Evolutionary conservation across 495 filamentous ascomycete species (phyloP).

Genomic region (Tuber aestivum): DNA sequence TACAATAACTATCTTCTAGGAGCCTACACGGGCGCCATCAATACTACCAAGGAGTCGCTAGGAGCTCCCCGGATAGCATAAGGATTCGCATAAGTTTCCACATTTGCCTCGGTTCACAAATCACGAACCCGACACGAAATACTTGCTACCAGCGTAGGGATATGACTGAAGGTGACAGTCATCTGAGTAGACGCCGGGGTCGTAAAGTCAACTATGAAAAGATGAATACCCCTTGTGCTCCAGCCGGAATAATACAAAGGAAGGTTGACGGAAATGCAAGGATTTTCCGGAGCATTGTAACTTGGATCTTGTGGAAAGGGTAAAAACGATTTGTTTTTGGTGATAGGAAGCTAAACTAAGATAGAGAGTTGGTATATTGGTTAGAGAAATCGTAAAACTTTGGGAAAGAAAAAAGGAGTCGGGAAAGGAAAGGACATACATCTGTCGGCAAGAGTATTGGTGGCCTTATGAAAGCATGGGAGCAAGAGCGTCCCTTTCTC

Average conservation of each 20-base stretch:
- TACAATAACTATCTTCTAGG: not conserved
- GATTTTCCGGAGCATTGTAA: conserved; percentile 51
- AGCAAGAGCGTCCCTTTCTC: too few species aligned
- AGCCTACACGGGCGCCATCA: conserved; percentile 15
- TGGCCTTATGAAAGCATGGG: conserved; percentile 46
- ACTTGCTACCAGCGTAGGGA: conserved; percentile 13
- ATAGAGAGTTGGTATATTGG: conserved; percentile 40
- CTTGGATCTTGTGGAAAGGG: conserved; percentile 58
- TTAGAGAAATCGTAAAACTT: not conserved
- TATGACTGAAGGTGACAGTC: conserved; percentile 18
- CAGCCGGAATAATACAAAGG: conserved; percentile 58
- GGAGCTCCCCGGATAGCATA: conserved; percentile 13
- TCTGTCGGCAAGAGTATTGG: conserved; percentile 55
- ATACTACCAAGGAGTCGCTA: conserved; percentile 19
- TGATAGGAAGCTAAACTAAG: conserved; percentile 49
- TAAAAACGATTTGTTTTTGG: conserved; percentile 56
- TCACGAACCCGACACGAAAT: conserved; percentile 26
- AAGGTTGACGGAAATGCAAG: conserved; percentile 53
- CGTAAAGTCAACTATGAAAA: conserved; percentile 28
- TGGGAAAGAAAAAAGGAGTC: too few species aligned
- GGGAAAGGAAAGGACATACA: conserved; percentile 37
- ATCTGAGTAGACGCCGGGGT: conserved; percentile 7
- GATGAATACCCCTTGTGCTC: conserved; percentile 42
- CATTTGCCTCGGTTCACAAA: conserved; percentile 25
- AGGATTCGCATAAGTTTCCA: conserved; percentile 23